Conservation (phyloP, 768 basidiomycete species). For the Suillus sp. region DNA sequence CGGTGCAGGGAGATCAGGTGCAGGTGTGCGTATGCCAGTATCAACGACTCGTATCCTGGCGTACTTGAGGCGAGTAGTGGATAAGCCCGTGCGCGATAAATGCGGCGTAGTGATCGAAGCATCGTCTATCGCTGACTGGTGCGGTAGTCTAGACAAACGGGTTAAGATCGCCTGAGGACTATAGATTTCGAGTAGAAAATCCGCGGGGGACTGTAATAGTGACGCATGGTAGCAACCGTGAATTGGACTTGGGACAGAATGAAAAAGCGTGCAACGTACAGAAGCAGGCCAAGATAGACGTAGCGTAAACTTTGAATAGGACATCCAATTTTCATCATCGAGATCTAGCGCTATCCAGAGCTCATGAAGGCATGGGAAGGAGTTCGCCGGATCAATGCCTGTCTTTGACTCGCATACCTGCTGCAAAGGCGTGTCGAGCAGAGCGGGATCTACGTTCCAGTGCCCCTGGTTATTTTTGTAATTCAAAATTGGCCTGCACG, state of each 20-base stretch:
- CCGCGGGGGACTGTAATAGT: conserved; percentile 43
- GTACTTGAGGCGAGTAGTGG: conserved; percentile 46
- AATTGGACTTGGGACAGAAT: background rate
- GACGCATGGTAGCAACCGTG: background rate
- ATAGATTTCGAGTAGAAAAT: conserved; percentile 43
- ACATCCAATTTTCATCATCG: conserved; percentile 41
- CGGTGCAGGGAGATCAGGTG: conserved; percentile 19
- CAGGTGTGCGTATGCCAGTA: conserved; percentile 53
- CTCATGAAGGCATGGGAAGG: conserved; percentile 41
- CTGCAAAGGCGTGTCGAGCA: conserved; percentile 38
- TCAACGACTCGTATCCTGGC: conserved; percentile 59
- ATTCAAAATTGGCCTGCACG: conserved; percentile 43
- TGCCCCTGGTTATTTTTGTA: conserved; percentile 34
- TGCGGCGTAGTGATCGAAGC: conserved; percentile 7
- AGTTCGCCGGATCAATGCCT: conserved; percentile 11
- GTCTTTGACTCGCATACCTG: conserved; percentile 38
- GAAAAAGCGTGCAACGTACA: conserved; percentile 38
- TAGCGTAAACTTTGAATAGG: conserved; percentile 49
- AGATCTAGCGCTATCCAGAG: conserved; percentile 52
- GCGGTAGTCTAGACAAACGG: conserved; percentile 17
- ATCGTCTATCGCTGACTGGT: conserved; percentile 9
- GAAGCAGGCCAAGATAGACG: conserved; percentile 59
- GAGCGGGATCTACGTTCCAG: conserved; percentile 45
- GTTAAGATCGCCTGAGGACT: conserved; percentile 35
- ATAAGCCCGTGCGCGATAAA: conserved; percentile 6